Conservation (phyloP, 108 stramenopile genomes). For the Craspedostauros australis region DNA sequence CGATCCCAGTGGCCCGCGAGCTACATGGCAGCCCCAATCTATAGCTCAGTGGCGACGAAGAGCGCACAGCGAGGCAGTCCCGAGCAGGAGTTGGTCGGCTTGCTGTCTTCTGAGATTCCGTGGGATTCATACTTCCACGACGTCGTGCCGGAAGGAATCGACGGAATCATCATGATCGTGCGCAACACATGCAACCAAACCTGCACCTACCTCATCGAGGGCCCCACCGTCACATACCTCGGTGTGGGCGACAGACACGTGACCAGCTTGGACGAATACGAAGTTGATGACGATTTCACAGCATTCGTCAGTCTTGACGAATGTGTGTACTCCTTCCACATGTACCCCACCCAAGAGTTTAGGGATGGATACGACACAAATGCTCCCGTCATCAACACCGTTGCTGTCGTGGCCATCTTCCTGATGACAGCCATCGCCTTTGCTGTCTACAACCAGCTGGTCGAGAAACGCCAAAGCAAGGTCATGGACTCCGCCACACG, state of each 20-base stretch:
- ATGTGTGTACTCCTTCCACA: too few species aligned
- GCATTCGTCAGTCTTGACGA: too few species aligned
- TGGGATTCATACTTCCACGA: slow-evolving; percentile 8
- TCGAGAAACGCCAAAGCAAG: slow-evolving; percentile 18
- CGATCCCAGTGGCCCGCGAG: too few species aligned
- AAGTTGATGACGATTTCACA: not conserved
- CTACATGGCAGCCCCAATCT: too few species aligned
- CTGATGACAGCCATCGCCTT: slow-evolving; percentile 5
- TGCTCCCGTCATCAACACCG: slow-evolving; percentile 28
- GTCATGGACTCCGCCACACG: slow-evolving; percentile 23
- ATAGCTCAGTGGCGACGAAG: too few species aligned
- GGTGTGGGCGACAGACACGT: slow-evolving; percentile 45
- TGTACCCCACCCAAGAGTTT: slow-evolving; percentile 43
- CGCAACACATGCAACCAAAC: slow-evolving; percentile 1
- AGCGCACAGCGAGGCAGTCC: too few species aligned
- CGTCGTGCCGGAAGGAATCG: not conserved
- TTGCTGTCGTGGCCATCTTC: slow-evolving; percentile 15
- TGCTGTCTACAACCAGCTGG: slow-evolving; percentile 19
- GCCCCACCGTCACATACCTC: slow-evolving; percentile 18
- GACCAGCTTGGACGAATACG: slow-evolving; percentile 18
- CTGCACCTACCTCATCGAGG: slow-evolving; percentile 32
- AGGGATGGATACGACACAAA: slow-evolving; percentile 34
- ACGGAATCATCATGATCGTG: slow-evolving; percentile 7
- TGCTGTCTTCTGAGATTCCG: too few species aligned
- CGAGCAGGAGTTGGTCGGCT: too few species aligned